Conservation (phyloP, 1,284 basidiomycete genomes). For the Ustilago curta region DNA sequence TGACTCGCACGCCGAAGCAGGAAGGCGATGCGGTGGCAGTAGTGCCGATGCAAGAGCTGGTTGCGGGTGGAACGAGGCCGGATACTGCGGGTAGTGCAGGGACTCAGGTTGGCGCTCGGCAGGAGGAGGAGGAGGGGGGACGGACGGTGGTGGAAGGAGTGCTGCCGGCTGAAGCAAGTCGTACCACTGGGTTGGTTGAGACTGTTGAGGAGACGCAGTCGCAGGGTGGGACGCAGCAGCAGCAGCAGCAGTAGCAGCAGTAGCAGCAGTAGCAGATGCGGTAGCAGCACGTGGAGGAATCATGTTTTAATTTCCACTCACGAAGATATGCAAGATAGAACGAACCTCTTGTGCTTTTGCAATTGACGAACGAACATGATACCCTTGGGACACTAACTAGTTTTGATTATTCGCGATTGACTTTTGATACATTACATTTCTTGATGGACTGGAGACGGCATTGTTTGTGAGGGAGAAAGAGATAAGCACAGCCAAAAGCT, state of each 20-base stretch:
- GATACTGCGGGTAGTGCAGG: not conserved
- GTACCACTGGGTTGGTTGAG: constrained; percentile 20
- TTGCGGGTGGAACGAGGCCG: not conserved
- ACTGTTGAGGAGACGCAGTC: constrained; percentile 14
- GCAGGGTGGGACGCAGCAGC: not conserved
- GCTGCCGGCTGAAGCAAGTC: constrained; percentile 29
- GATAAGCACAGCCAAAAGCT: too few relatives aligned
- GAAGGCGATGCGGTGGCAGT: not conserved
- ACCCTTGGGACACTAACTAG: too few relatives aligned
- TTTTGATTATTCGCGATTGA: too few relatives aligned
- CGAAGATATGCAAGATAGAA: not conserved
- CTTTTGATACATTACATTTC: too few relatives aligned
- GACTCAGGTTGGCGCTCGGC: not conserved
- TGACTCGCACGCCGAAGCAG: constrained; percentile 13
- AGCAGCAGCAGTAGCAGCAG: not conserved
- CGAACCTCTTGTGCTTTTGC: not conserved
- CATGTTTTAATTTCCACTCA: not conserved
- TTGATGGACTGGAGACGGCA: too few relatives aligned
- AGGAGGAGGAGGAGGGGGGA: not conserved
- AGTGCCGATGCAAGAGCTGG: constrained; percentile 39
- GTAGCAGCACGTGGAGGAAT: not conserved
- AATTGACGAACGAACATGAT: not conserved
- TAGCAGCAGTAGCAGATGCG: not conserved
- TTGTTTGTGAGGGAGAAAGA: too few relatives aligned
- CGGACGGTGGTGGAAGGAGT: constrained; percentile 5